Percentiles rank a stretch among this genome's conserved stretches.
Evolutionary conservation across 2,329 filamentous ascomycete genomes (phyloP).

Genomic region (Gyromitra esculenta): DNA sequence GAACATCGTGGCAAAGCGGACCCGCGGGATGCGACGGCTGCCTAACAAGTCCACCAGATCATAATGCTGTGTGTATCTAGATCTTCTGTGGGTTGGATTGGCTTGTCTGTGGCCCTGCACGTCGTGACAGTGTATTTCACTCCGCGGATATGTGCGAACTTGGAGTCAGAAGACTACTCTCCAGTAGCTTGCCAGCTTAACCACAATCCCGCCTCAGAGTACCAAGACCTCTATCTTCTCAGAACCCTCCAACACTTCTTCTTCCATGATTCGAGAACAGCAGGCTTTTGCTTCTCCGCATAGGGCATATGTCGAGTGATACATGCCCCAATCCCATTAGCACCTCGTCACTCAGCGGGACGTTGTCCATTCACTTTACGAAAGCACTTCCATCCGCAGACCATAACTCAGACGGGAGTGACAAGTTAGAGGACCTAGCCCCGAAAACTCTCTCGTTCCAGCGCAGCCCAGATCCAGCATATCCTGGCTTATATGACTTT

Average conservation of each 20-base stretch:
- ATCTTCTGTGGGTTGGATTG: no score
- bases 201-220: background rate
- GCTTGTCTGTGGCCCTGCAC: no score
- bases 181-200: background rate
- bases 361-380: background rate
- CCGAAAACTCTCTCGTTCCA: background rate
- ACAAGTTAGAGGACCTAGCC: background rate
- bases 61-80: no score
- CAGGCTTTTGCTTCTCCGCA: background rate
- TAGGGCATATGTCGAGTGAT: background rate
- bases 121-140: no score
- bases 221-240: constrained; percentile 1
- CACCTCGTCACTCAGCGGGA: background rate
- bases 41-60: no score
- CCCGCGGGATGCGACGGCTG: no score
- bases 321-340: background rate
- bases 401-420: background rate
- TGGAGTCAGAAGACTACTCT: background rate
- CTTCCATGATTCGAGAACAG: background rate
- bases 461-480: background rate
- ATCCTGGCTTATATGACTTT: constrained; percentile 2
- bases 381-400: background rate
- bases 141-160: no score
- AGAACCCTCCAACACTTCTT: background rate
- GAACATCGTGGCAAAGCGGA: no score